Percentiles rank a stretch among this genome's conserved stretches.
Conservation (phyloP, 176 grass and related monocot genomes). For the Luzula sylvatica region DNA sequence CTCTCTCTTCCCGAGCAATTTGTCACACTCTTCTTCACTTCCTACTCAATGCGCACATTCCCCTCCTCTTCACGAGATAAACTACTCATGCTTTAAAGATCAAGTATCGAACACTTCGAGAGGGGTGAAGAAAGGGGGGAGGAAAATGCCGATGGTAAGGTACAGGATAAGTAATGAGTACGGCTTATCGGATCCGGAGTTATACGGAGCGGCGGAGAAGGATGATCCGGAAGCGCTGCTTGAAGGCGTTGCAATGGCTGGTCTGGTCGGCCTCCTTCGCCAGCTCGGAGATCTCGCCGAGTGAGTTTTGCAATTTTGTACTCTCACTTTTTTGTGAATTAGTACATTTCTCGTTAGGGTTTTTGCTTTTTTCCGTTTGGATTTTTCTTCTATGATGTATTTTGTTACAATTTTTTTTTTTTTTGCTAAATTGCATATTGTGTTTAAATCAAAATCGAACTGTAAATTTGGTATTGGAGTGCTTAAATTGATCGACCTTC, state of each 20-base stretch:
- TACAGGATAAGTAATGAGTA: slow-evolving; percentile 90
- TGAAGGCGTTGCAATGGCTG: slow-evolving; percentile 93
- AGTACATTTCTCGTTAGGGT: not conserved
- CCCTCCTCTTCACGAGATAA: not conserved
- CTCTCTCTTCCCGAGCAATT: not conserved
- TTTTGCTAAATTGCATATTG: not conserved
- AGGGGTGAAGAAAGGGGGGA: not conserved
- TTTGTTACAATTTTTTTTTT: not conserved
- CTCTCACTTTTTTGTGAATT: too few species aligned
- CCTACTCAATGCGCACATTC: slow-evolving; percentile 2
- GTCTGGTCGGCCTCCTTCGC: slow-evolving; percentile 73
- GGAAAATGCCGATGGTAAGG: slow-evolving; percentile 41
- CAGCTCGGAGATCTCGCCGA: slow-evolving; percentile 95
- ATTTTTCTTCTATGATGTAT: not conserved
- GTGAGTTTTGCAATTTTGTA: slow-evolving; percentile 32
- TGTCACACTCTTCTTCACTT: slow-evolving; percentile 11
- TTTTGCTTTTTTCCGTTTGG: not conserved
- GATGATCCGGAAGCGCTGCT: slow-evolving; percentile 95
- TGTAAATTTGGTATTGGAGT: not conserved
- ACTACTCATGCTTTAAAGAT: too few species aligned
- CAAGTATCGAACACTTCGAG: too few species aligned
- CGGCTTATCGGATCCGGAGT: slow-evolving; percentile 58
- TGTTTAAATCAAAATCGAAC: not conserved
- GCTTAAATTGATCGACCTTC: too few species aligned
- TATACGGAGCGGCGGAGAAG: slow-evolving; percentile 48